Evolutionary conservation across 768 basidiomycete species (phyloP).

Genomic region (Tulasnella sp.): DNA sequence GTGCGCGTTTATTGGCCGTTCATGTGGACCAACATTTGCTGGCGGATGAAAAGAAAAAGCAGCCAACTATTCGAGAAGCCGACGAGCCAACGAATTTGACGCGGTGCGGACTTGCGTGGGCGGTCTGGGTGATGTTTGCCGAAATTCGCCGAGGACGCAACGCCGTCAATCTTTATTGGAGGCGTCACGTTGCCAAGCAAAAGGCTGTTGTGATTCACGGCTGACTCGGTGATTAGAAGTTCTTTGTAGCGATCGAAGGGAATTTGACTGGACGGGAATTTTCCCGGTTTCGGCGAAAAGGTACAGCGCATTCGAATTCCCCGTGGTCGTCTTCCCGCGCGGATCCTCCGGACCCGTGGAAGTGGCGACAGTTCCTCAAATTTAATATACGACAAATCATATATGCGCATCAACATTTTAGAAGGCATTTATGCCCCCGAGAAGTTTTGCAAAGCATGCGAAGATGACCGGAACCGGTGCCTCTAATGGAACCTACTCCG

Average conservation of each 20-base stretch:
- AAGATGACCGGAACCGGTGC: not conserved
- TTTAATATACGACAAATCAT: not conserved
- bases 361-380: not conserved
- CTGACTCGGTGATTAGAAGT: not conserved
- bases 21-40: not conserved
- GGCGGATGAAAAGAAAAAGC: not conserved
- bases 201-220: not conserved
- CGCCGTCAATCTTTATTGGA: not conserved
- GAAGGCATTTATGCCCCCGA: not conserved
- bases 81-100: not conserved
- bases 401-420: not conserved
- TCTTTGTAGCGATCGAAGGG: not conserved
- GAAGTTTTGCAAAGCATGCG: not conserved
- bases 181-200: not conserved
- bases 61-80: not conserved
- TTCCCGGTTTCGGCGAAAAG: not conserved
- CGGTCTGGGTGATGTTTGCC: not conserved
- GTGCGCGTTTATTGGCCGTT: not conserved
- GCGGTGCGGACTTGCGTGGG: not conserved
- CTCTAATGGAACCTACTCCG: not conserved
- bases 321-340: not conserved
- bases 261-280: not conserved
- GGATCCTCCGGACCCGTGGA: not conserved
- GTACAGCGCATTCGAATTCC: not conserved
- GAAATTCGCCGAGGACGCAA: not conserved